Evolutionary conservation across 2,329 filamentous ascomycete genomes (phyloP).

Genomic region (Aspergillus sp.): DNA sequence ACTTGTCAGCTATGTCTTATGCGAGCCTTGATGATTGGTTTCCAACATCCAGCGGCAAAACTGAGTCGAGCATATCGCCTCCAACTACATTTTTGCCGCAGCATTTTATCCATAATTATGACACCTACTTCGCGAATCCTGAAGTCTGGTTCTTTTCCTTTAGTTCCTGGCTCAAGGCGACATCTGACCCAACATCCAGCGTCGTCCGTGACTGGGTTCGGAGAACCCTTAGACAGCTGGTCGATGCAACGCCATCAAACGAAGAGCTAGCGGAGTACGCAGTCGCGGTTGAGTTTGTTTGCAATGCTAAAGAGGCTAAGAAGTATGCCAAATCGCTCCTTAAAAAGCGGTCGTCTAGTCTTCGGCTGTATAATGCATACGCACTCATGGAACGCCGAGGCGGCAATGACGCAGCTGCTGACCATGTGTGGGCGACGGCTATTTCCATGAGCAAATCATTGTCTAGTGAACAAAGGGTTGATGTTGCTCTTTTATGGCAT

Average conservation of each 20-base stretch:
- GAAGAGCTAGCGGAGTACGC: slow-evolving; percentile 66
- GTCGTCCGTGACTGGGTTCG: slow-evolving; percentile 51
- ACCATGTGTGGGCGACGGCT: slow-evolving; percentile 67
- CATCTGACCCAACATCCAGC: slow-evolving; percentile 28
- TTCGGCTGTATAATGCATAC: slow-evolving; percentile 76
- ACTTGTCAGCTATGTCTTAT: slow-evolving; percentile 32
- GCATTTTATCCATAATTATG: slow-evolving; percentile 44
- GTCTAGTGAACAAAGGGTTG: slow-evolving; percentile 31
- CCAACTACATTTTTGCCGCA: slow-evolving; percentile 38
- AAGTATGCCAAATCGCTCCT: slow-evolving; percentile 73
- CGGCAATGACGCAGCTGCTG: slow-evolving; percentile 58
- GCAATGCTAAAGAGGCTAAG: slow-evolving; percentile 57
- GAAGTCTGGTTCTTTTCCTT: slow-evolving; percentile 51
- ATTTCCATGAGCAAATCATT: slow-evolving; percentile 56
- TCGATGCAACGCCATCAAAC: slow-evolving; percentile 42
- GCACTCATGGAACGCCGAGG: slow-evolving; percentile 67
- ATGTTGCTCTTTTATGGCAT: slow-evolving; percentile 54
- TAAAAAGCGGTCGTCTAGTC: slow-evolving; percentile 64
- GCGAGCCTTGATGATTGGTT: slow-evolving; percentile 28
- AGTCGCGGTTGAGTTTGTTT: slow-evolving; percentile 64
- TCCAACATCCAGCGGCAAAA: slow-evolving; percentile 2
- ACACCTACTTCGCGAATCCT: slow-evolving; percentile 54
- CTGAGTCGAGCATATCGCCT: slow-evolving; percentile 13
- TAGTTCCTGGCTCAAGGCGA: slow-evolving; percentile 28
- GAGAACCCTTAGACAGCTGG: slow-evolving; percentile 59